Base-by-base conservation (phyloP, 768 basidiomycete species). In the Basidioascus undulatus region DNA sequence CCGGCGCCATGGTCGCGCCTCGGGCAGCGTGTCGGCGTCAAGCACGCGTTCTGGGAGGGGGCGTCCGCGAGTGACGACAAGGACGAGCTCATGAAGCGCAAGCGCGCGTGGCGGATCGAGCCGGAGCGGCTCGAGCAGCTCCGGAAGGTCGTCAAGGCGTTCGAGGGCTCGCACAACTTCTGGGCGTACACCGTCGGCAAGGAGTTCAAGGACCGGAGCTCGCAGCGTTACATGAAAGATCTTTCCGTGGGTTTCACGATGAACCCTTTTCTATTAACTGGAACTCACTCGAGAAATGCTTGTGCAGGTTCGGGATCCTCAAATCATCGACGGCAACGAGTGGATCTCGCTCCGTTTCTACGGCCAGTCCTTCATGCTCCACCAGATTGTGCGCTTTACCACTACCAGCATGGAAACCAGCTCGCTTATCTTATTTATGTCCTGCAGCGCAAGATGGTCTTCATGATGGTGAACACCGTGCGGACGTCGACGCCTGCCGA, bases 281-380 rank as follows among this genome's bases (percentile, higher is more conserved):
- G n/a, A 35, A 42, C 31, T 11, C 3, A 20, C 16, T 34, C 24
- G 24, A n/a, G 24, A 10, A 23, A 18, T 32, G 15, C 30, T 20
- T 13, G 15, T 2, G 15, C 44, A 84, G 81, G 62, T 87, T 33
- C 62, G 67, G 6, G 80, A 89, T 37, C 87, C 89, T n/a, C 71
- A 68, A 4, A 77, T 89, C 3, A 76, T 83, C 46, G 83, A 80
- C 18, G 74, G 74, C 30, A 87, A 79, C 2, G 89, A 98, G 53
- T 96, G 89, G 87, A 71, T 96, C 33, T 78, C 77, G 34, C 74
- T 96, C 16, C 63, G 78, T 44, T 77, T 92, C 55, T 84, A 96
- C 54, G 92, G 89, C 0, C 92, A 98, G 58, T 86, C 82, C 51
- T 98, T 98, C 58, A 96, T 98, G 92, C 61, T 98, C 40, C 89